Evolutionary conservation across 768 basidiomycete species (phyloP).

Genomic region (Crepidotus variabilis): DNA sequence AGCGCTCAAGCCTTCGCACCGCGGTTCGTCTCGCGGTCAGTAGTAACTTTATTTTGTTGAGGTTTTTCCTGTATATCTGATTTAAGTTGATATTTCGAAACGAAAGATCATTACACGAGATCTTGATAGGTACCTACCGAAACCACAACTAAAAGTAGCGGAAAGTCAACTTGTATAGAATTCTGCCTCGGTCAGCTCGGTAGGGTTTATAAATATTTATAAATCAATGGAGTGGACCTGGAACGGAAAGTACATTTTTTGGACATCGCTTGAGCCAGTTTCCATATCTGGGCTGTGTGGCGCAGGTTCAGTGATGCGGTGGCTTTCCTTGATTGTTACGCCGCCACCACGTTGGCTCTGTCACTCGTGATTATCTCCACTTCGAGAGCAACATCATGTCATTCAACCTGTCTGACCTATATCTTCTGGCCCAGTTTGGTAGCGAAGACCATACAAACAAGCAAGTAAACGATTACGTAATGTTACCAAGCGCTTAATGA

Average conservation of each 20-base stretch:
- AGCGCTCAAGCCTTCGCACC: not conserved
- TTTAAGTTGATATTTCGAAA: no score
- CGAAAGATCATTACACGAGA: no score
- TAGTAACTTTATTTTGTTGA: not conserved
- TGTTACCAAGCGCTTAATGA: not conserved
- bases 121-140: no score
- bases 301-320: not conserved
- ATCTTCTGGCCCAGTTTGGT: not conserved
- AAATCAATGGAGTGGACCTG: no score
- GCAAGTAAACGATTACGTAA: no score
- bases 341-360: not conserved
- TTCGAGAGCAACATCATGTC: not conserved
- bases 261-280: not conserved
- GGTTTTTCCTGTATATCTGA: no score
- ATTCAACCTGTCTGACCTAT: not conserved
- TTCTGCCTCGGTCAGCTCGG: no score
- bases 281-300: not conserved
- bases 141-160: no score
- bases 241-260: no score
- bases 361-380: not conserved
- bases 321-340: not conserved
- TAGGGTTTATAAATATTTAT: no score
- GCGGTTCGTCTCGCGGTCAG: no score
- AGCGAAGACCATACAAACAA: not conserved
- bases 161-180: no score